Conservation (phyloP, 2,329 filamentous ascomycete species). For the Fusarium sacchari region DNA sequence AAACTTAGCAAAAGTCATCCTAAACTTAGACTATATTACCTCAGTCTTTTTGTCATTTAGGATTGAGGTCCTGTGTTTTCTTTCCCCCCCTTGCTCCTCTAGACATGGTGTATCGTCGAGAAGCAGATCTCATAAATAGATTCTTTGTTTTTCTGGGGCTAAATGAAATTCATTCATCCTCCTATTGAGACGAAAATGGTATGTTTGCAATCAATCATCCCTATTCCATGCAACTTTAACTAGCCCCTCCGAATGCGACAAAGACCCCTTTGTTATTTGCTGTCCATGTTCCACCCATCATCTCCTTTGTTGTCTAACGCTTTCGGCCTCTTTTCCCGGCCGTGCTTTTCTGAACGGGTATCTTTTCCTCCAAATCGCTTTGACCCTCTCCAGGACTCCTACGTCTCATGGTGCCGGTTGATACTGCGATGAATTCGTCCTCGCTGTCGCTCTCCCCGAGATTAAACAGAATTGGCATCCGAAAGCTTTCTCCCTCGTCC, state of each 20-base stretch:
- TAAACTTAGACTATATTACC: no score
- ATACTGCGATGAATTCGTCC: constrained; percentile 79
- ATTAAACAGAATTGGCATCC: constrained; percentile 93
- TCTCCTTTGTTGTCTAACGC: constrained; percentile 30
- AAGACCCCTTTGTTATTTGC: constrained; percentile 33
- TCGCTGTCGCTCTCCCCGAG: constrained; percentile 95
- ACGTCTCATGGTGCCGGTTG: constrained; percentile 84
- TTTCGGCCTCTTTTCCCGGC: constrained; percentile 53
- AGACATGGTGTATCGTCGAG: not conserved
- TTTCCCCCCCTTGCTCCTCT: not conserved
- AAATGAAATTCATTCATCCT: constrained; percentile 7
- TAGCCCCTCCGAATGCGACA: constrained; percentile 19
- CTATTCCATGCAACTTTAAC: constrained; percentile 24
- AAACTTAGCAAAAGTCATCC: not conserved
- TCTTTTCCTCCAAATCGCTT: constrained; percentile 62
- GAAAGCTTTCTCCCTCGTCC: constrained; percentile 73
- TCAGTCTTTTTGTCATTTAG: no score
- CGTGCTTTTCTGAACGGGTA: constrained; percentile 52
- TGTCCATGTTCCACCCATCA: not conserved
- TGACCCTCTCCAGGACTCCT: constrained; percentile 81
- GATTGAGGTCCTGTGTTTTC: no score
- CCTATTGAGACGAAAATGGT: constrained; percentile 8
- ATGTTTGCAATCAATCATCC: constrained; percentile 11
- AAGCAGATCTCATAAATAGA: not conserved
- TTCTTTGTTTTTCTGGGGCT: not conserved